A percentile compares a stretch with the other conserved stretches of the same genome.
Evolutionary conservation across 176 grass and related monocot genomes (phyloP).

Genomic region (Rhynchospora tenuis): DNA sequence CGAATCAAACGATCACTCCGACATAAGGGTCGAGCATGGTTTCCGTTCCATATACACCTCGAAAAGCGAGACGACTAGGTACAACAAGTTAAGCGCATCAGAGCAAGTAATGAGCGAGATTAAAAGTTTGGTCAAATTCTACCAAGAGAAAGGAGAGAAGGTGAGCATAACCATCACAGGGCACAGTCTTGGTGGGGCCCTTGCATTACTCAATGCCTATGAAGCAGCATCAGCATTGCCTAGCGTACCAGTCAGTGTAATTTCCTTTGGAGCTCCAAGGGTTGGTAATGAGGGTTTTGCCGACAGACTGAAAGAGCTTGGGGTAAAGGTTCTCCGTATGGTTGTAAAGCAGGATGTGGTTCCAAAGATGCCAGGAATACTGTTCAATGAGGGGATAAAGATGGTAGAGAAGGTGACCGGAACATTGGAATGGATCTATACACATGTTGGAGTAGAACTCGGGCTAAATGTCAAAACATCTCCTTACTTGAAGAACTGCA

Average conservation of each 20-base stretch:
- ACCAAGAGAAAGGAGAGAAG: conserved; percentile 12
- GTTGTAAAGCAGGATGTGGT: conserved; percentile 36
- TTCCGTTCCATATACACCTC: conserved; percentile 46
- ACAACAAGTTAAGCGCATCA: conserved; percentile 40
- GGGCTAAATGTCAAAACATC: conserved; percentile 21
- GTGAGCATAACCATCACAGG: conserved; percentile 40
- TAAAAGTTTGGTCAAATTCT: conserved; percentile 21
- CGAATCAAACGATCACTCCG: neutral
- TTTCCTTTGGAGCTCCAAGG: conserved; percentile 49
- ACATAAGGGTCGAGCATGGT: conserved; percentile 37
- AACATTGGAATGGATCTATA: conserved; percentile 29
- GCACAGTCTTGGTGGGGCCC: conserved; percentile 65
- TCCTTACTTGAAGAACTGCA: conserved; percentile 16
- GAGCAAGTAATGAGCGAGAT: conserved; percentile 46
- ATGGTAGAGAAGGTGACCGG: conserved; percentile 31
- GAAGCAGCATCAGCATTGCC: conserved; percentile 31
- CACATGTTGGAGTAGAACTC: conserved; percentile 26
- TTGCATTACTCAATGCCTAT: conserved; percentile 43
- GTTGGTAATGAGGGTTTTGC: conserved; percentile 50
- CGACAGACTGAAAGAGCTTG: conserved; percentile 18
- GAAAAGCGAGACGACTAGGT: neutral
- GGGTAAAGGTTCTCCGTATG: conserved; percentile 33
- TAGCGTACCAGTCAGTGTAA: conserved; percentile 31
- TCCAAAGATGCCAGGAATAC: conserved; percentile 31
- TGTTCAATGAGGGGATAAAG: conserved; percentile 32